phyloP scores from a whole-genome alignment of 2,329 filamentous ascomycete species.

The Penicillium verrucosum region DNA sequence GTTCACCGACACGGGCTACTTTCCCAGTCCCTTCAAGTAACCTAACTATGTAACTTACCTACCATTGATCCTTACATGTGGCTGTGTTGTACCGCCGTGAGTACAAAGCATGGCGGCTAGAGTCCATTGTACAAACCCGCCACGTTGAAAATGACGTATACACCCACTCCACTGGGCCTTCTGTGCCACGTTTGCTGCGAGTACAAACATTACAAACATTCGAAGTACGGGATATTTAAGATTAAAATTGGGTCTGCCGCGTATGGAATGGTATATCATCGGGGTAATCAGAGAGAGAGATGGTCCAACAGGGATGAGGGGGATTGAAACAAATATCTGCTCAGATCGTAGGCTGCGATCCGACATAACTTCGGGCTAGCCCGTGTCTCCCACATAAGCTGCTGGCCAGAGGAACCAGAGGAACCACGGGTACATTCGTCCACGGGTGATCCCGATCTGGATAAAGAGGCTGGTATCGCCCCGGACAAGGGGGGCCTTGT shows the following conservation, averaged over 20 bases:
- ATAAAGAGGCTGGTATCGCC: not conserved
- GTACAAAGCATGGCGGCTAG: not conserved
- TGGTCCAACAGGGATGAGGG: not conserved
- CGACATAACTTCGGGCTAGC: not conserved
- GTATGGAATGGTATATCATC: not conserved
- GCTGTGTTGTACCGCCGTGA: not conserved
- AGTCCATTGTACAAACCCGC: not conserved
- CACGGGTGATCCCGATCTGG: not conserved
- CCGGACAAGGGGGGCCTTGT: not conserved
- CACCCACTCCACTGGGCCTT: not conserved
- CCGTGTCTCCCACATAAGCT: not conserved
- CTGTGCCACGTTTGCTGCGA: not conserved
- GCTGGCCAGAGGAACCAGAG: not conserved
- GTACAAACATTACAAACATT: not conserved
- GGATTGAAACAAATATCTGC: not conserved
- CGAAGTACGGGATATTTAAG: not conserved
- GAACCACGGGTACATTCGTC: not conserved
- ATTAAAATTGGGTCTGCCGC: not conserved
- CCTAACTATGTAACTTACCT: too few species aligned
- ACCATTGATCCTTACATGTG: not conserved
- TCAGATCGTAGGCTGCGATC: not conserved
- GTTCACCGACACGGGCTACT: not conserved
- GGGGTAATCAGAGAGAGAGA: not conserved
- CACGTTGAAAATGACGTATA: conserved; percentile 1
- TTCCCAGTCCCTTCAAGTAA: not conserved